phyloP scores from a whole-genome alignment of 1,139 yeast species.

The Saccharomyces hybrid region DNA sequence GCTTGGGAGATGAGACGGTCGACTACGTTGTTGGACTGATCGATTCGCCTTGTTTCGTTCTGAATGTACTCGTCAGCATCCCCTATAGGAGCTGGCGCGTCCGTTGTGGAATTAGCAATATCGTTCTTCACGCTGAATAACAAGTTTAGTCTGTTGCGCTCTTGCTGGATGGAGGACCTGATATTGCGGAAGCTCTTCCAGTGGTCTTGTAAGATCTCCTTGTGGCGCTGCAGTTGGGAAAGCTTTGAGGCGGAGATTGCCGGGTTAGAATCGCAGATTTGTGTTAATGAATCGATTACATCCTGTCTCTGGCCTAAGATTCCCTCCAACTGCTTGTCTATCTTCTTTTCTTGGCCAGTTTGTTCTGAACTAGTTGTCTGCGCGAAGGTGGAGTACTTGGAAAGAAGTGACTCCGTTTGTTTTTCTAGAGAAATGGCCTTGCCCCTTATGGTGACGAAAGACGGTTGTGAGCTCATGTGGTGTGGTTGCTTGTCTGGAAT shows the following conservation, averaged over 20 bases:
- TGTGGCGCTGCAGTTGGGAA: conserved; percentile 79
- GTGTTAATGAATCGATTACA: conserved; percentile 33
- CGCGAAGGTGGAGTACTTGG: conserved; percentile 48
- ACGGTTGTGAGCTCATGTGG: conserved; percentile 5
- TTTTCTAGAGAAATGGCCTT: conserved; percentile 51
- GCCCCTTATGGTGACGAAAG: conserved; percentile 46
- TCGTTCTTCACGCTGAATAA: conserved; percentile 72
- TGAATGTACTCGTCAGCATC: conserved; percentile 63
- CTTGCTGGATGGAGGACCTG: conserved; percentile 55
- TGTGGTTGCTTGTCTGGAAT: neutral
- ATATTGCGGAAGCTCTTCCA: conserved; percentile 55
- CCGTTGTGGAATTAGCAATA: conserved; percentile 37
- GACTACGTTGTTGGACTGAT: conserved; percentile 65
- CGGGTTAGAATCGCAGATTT: conserved; percentile 50
- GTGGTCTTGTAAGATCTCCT: conserved; percentile 68
- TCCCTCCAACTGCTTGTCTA: conserved; percentile 39
- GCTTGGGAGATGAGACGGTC: conserved; percentile 80
- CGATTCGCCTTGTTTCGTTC: conserved; percentile 69
- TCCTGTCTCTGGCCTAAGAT: conserved; percentile 38
- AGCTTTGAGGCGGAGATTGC: conserved; percentile 63
- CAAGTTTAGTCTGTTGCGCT: conserved; percentile 66
- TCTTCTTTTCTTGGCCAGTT: conserved; percentile 41
- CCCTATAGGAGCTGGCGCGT: conserved; percentile 17
- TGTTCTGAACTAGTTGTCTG: conserved; percentile 43
- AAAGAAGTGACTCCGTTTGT: conserved; percentile 44